A percentile compares a stretch with the other conserved stretches of the same genome.
Conservation (phyloP, 495 filamentous ascomycete genomes). For the Penicillium argentinense region DNA sequence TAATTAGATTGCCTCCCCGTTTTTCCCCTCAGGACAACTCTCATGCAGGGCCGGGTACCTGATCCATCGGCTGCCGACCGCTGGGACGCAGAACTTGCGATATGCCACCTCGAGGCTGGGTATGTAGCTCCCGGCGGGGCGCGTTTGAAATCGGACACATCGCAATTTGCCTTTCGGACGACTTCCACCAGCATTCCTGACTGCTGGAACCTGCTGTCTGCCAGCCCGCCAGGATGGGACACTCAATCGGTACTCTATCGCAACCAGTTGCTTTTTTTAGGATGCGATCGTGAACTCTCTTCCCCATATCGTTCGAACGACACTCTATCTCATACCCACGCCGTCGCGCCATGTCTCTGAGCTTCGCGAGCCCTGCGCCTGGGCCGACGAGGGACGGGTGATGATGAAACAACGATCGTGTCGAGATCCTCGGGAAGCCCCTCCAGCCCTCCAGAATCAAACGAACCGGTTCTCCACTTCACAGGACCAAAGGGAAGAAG, state of each 20-base stretch:
- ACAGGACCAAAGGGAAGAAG: conserved; percentile 1
- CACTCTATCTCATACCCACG: conserved; percentile 15
- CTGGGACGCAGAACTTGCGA: too few relatives aligned
- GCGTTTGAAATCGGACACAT: conserved; percentile 17
- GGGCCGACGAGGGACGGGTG: neutral
- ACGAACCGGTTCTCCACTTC: conserved; percentile 22
- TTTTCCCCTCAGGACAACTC: too few relatives aligned
- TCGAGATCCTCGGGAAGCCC: conserved; percentile 10
- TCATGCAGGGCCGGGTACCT: too few relatives aligned
- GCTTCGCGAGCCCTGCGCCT: neutral
- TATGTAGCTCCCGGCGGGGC: conserved; percentile 11
- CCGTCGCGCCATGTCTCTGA: conserved; percentile 11
- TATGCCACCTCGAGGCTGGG: too few relatives aligned
- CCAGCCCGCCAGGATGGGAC: too few relatives aligned
- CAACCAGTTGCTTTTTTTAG: neutral
- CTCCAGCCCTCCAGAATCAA: conserved; percentile 10
- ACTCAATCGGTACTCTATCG: neutral
- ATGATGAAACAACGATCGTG: conserved; percentile 24
- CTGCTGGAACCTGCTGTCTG: conserved; percentile 2
- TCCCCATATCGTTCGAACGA: conserved; percentile 4
- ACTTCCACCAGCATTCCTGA: neutral
- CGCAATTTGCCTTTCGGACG: conserved; percentile 7
- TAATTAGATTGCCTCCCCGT: too few relatives aligned
- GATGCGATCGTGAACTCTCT: neutral
- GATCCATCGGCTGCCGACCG: too few relatives aligned